Conservation (phyloP, 73 alveolate genomes). For the Effrenium voratum region DNA sequence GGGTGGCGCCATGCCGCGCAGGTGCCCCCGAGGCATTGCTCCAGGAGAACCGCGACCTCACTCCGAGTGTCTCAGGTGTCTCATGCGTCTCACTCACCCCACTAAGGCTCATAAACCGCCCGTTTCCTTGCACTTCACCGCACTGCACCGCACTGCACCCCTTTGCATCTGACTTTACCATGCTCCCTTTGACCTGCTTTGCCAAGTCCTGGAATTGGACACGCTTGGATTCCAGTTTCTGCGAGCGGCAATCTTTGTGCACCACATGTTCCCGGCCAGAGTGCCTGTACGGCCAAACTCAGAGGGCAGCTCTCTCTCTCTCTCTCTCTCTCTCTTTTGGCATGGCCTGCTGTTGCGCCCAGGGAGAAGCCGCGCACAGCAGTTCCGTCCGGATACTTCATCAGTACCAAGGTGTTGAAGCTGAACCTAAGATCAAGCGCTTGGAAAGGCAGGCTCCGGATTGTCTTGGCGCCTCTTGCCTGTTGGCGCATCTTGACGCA, state of each 20-base stretch:
- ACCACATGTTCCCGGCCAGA: conserved; percentile 87
- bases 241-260: conserved; percentile 57
- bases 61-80: too few relatives aligned
- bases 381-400: conserved; percentile 73
- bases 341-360: conserved; percentile 73
- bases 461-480: not conserved
- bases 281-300: conserved; percentile 2
- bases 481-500: not conserved
- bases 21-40: conserved; percentile 78
- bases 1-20: conserved; percentile 66
- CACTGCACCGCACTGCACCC: too few relatives aligned
- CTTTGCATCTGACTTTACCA: too few relatives aligned
- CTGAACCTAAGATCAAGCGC: conserved; percentile 8
- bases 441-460: not conserved
- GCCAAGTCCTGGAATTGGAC: not conserved
- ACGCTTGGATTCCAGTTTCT: too few relatives aligned
- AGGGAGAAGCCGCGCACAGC: conserved; percentile 89
- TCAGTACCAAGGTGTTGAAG: conserved; percentile 60
- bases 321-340: not conserved
- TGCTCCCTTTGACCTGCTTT: too few relatives aligned
- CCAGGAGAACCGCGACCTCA: conserved; percentile 75
- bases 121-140: too few relatives aligned
- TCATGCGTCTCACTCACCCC: too few relatives aligned
- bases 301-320: not conserved
- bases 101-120: too few relatives aligned